These are phyloP conservation scores for Ocimum tenuiflorum DNA, from an alignment of 257 asterid species.

Conservation along the genomic window DNA sequence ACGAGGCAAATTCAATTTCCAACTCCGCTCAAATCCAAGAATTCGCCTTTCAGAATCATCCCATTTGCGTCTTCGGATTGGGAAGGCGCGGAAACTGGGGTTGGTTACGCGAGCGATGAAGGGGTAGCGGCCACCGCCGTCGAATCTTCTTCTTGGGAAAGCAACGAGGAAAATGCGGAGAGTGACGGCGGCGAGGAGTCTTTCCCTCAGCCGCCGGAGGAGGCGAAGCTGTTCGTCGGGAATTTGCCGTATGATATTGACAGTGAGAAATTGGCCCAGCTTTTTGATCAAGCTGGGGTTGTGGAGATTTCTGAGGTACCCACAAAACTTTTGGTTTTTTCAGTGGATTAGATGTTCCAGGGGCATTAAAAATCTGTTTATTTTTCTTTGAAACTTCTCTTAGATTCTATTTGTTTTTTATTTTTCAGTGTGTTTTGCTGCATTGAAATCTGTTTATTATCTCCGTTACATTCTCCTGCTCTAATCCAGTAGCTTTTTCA, in stretches of 20 bases:
- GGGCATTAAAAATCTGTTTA: not conserved
- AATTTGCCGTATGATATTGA: no score
- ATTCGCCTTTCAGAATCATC: slow-evolving; percentile 15
- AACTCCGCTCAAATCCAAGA: slow-evolving; percentile 30
- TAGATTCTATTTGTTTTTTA: no score
- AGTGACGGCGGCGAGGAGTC: slow-evolving; percentile 21
- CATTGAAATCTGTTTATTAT: no score
- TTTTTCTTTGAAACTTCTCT: no score
- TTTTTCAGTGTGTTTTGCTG: no score
- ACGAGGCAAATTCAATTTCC: slow-evolving; percentile 21
- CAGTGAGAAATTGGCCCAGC: no score
- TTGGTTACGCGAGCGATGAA: not conserved
- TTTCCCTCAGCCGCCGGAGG: not conserved
- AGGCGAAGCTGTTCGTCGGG: no score
- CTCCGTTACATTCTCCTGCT: no score
- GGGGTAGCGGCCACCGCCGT: slow-evolving; percentile 11
- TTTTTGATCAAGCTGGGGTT: no score
- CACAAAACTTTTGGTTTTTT: not conserved
- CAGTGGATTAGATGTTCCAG: not conserved
- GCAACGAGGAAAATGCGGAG: slow-evolving; percentile 22
- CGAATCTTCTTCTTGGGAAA: slow-evolving; percentile 1
- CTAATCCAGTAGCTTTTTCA: no score
- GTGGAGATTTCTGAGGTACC: not conserved
- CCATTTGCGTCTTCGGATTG: slow-evolving; percentile 38
- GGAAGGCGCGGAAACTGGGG: slow-evolving; percentile 15